These are phyloP conservation scores for Emmonsiellopsis sp. DNA, from an alignment of 2,329 filamentous ascomycete genomes.

Conservation along the genomic window DNA sequence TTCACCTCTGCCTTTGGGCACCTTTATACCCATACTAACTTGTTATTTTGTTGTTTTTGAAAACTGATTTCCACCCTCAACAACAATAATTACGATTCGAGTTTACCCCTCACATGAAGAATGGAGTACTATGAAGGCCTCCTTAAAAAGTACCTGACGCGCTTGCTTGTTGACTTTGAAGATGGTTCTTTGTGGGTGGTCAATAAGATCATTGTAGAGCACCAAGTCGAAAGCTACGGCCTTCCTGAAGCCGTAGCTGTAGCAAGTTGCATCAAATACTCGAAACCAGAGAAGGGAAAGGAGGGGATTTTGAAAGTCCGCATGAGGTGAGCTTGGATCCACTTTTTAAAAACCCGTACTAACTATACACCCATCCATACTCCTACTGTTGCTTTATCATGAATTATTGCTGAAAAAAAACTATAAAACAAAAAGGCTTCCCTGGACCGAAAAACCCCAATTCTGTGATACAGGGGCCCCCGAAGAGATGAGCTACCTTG, in stretches of 20 bases:
- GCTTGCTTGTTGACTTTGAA: background rate
- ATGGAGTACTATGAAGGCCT: no score
- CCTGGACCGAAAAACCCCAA: background rate
- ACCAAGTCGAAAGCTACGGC: background rate
- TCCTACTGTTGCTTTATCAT: background rate
- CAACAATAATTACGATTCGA: no score
- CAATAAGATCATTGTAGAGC: background rate
- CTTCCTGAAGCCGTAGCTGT: background rate
- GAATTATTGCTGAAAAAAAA: no score
- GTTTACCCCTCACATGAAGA: no score
- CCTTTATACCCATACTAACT: no score
- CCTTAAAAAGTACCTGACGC: background rate
- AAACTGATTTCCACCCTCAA: no score
- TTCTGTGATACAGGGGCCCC: background rate
- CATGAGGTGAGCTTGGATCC: background rate
- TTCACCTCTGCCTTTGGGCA: no score
- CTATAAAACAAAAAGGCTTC: no score
- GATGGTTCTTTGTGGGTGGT: background rate
- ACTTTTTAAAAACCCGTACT: no score
- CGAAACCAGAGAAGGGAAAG: background rate
- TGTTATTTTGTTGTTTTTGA: no score
- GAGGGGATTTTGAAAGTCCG: background rate
- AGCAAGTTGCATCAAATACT: background rate
- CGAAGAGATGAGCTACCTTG: background rate
- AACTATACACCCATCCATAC: no score